phyloP scores from a whole-genome alignment of 176 grass and related monocot species.

The Calamus simplicifolius region DNA sequence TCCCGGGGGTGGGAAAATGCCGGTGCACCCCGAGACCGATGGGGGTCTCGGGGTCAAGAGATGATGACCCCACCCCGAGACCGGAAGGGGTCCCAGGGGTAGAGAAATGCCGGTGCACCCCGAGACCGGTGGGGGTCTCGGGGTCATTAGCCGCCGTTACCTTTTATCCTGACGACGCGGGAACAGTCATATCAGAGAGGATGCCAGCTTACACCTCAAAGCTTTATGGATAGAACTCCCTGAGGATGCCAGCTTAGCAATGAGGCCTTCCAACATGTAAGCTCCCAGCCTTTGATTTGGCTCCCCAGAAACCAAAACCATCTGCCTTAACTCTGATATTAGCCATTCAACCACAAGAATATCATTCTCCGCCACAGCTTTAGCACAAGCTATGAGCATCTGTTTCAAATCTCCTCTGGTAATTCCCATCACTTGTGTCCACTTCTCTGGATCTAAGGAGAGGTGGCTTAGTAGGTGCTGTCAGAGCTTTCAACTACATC shows the following conservation, averaged over 20 bases:
- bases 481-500: slow-evolving; percentile 26
- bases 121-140: no score
- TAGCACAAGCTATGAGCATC: slow-evolving; percentile 63
- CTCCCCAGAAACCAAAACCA: slow-evolving; percentile 82
- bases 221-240: slow-evolving; percentile 91
- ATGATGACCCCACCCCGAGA: no score
- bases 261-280: slow-evolving; percentile 96
- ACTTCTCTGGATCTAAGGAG: slow-evolving; percentile 34
- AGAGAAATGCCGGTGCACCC: no score
- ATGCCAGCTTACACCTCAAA: slow-evolving; percentile 79
- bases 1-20: no score
- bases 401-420: slow-evolving; percentile 60
- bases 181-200: no score
- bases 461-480: slow-evolving; percentile 19
- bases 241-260: slow-evolving; percentile 59
- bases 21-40: no score
- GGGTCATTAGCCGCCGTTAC: no score
- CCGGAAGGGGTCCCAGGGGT: no score
- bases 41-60: no score
- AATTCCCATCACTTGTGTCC: slow-evolving; percentile 41
- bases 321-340: slow-evolving; percentile 59
- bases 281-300: slow-evolving; percentile 69
- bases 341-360: slow-evolving; percentile 28
- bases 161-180: no score
- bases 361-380: slow-evolving; percentile 62